These are phyloP conservation scores for Mycena olivaceomarginata DNA, from an alignment of 768 basidiomycete genomes.

Conservation along the genomic window DNA sequence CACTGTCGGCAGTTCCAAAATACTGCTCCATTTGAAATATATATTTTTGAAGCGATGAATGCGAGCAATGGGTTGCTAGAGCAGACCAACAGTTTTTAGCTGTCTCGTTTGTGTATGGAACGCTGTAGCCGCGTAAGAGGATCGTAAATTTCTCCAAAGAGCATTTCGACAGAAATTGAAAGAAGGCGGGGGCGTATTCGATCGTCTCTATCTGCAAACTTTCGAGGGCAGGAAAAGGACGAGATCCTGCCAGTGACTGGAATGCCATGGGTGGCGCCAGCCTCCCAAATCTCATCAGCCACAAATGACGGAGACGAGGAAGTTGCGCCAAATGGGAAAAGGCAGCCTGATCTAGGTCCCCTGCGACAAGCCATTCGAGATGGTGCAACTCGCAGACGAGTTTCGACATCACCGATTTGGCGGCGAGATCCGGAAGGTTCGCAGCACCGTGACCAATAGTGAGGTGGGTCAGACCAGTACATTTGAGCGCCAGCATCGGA, in stretches of 20 bases:
- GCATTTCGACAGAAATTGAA: background rate
- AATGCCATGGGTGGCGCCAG: background rate
- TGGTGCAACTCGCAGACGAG: conserved; percentile 1
- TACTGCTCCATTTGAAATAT: background rate
- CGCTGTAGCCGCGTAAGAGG: background rate
- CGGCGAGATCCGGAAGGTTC: background rate
- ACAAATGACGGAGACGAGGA: background rate
- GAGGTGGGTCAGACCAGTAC: background rate
- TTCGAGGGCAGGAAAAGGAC: background rate
- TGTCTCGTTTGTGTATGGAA: background rate
- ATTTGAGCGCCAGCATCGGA: background rate
- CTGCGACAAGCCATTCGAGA: background rate
- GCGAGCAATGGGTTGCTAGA: background rate
- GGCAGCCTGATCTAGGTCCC: background rate
- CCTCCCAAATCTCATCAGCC: background rate
- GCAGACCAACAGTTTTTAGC: background rate
- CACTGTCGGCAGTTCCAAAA: background rate
- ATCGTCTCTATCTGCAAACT: background rate
- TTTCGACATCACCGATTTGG: background rate
- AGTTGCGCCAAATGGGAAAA: conserved; percentile 11
- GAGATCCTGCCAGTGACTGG: background rate
- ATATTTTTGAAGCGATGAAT: conserved; percentile 1
- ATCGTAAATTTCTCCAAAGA: background rate
- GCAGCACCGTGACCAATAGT: background rate
- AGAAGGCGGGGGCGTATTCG: conserved; percentile 10